Conservation (phyloP, 1,139 yeast species). For the Sporopachydermia cereana region DNA sequence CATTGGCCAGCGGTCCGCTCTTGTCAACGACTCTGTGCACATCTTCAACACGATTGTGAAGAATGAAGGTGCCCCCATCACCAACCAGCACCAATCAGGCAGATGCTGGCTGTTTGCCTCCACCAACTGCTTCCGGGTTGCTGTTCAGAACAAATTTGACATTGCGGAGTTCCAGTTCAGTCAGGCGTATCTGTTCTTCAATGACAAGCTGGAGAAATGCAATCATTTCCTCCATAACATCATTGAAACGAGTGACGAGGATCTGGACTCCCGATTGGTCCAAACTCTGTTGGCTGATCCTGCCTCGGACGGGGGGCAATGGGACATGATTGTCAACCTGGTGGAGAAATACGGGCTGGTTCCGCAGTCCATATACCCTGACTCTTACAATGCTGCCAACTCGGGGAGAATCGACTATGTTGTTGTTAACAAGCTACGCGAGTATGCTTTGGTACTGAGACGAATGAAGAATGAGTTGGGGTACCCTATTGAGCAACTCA, state of each 20-base stretch:
- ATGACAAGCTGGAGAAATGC: conserved; percentile 47
- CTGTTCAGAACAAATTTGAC: conserved; percentile 40
- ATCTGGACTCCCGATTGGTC: conserved; percentile 44
- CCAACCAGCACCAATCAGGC: conserved; percentile 49
- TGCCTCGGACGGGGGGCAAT: conserved; percentile 60
- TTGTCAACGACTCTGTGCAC: conserved; percentile 31
- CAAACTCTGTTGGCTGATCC: conserved; percentile 39
- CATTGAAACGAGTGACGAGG: conserved; percentile 41
- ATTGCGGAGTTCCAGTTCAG: conserved; percentile 43
- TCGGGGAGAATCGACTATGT: conserved; percentile 39
- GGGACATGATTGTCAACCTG: conserved; percentile 58
- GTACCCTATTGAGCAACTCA: conserved; percentile 21
- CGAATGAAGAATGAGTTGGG: conserved; percentile 24
- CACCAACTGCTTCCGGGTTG: conserved; percentile 46
- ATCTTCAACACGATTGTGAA: conserved; percentile 44
- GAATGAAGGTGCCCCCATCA: conserved; percentile 44
- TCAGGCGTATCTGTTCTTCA: conserved; percentile 43
- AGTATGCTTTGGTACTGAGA: conserved; percentile 45
- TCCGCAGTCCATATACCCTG: conserved; percentile 50
- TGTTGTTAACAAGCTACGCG: conserved; percentile 46
- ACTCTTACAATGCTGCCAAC: conserved; percentile 43
- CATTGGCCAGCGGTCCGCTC: conserved; percentile 27
- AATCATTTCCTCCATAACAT: conserved; percentile 50
- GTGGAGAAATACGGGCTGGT: conserved; percentile 52
- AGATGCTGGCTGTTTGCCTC: conserved; percentile 65